Base-by-base conservation (phyloP, 23 red algal species). In the Gracilaria caudata region DNA sequence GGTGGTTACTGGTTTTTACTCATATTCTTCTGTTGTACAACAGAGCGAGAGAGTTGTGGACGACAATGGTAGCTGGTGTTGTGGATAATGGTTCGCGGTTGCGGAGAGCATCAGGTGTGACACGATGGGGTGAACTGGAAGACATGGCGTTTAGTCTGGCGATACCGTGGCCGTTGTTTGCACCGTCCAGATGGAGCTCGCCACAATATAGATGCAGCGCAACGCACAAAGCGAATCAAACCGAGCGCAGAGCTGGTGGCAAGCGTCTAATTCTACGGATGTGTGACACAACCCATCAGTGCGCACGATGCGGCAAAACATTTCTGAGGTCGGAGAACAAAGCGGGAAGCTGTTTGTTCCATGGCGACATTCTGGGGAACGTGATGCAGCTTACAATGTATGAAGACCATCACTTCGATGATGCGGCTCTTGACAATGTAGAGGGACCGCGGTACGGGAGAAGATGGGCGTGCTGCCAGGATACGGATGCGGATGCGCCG, bases 331-430 rank as follows among this genome's bases (percentile, higher is more conserved):
- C 44, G 44, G 43, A 78, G 41, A 78, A 78, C 74, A 56, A 56
- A 23, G 46, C 74, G 16, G 74, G 74, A 54, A 78, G 74, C 74
- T 84, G 80, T 51, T 20, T 57, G 26, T 84, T 60, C 33, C 80
- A 84, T 21, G 80, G 80, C 25, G 80, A 84, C 29, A 84, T 84
- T 35, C 16, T 70, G 19, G 54, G 80, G 2, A 84, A 84, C 33
- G 14, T 55, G 30, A 26, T 21, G 54, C 37, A 35, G 46, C 29
- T 47, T 1, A 84, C 45, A 11, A 35, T 84, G 43, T 84, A 84
- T 41, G 80, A 84, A n/a, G 80, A 84, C 29, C 80, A 84, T 63
- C 80, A 84, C 80, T 84, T 84, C 24, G 80, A 84, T 35, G 80
- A 84, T 17, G 12, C 80, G 20, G 66, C 40, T 1, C 23, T 84